phyloP scores from a whole-genome alignment of 768 basidiomycete genomes.

The Leccinum barrowsii region DNA sequence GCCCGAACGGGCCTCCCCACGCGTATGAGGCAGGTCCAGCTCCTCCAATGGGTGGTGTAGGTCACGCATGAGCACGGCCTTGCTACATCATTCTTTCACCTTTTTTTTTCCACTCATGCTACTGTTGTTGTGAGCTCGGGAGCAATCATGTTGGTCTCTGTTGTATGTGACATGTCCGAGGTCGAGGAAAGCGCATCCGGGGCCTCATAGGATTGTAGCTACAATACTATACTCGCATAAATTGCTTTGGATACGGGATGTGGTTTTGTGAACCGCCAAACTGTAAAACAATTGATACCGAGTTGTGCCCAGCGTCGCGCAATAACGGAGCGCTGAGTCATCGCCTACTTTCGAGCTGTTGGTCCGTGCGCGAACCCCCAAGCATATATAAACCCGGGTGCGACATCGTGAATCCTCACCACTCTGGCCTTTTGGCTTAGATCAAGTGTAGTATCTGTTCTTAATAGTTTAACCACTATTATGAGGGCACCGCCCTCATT shows the following conservation, averaged over 20 bases:
- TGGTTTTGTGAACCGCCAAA: neutral
- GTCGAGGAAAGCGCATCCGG: conserved; percentile 5
- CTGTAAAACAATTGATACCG: neutral
- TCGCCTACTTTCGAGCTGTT: neutral
- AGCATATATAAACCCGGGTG: conserved; percentile 1
- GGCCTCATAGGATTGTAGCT: conserved; percentile 24
- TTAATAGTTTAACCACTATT: conserved; percentile 60
- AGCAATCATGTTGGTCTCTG: conserved; percentile 23
- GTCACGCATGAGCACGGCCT: conserved; percentile 48
- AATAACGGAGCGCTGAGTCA: neutral
- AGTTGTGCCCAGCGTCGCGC: no score
- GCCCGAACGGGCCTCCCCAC: conserved; percentile 60
- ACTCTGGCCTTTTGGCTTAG: conserved; percentile 63
- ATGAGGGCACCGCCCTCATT: conserved; percentile 52
- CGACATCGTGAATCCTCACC: conserved; percentile 14
- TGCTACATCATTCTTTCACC: conserved; percentile 7
- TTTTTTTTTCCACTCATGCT: conserved; percentile 10
- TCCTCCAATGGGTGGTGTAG: conserved; percentile 72
- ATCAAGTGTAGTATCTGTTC: conserved; percentile 80
- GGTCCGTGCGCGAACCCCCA: conserved; percentile 15
- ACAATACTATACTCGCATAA: conserved; percentile 27
- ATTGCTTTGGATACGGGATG: conserved; percentile 24
- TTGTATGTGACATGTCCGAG: conserved; percentile 27
- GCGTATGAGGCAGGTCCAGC: conserved; percentile 70
- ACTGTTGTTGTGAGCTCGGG: conserved; percentile 28